phyloP scores from a whole-genome alignment of 495 filamentous ascomycete genomes.

The Penicillium argentinense region DNA sequence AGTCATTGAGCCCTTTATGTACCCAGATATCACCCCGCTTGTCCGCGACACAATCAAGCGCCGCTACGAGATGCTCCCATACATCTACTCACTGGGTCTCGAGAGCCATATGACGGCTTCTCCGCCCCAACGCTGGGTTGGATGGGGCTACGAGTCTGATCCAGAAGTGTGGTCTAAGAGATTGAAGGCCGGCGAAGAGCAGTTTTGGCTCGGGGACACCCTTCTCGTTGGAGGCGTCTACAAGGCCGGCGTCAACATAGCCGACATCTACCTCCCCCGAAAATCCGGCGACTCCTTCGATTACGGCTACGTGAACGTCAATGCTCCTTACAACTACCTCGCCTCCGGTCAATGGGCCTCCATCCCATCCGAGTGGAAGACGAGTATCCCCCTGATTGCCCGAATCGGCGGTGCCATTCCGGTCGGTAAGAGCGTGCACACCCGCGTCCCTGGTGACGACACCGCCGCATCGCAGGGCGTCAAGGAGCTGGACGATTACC shows the following conservation, averaged over 20 bases:
- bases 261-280: conserved; percentile 60
- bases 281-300: conserved; percentile 39
- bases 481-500: conserved; percentile 59
- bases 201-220: conserved; percentile 71
- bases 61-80: conserved; percentile 67
- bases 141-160: conserved; percentile 67
- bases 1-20: conserved; percentile 74
- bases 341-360: conserved; percentile 60
- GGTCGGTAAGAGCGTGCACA: conserved; percentile 56
- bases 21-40: conserved; percentile 58
- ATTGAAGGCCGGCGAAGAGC: conserved; percentile 57
- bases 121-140: conserved; percentile 66
- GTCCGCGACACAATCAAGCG: conserved; percentile 64
- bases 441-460: conserved; percentile 54
- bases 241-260: conserved; percentile 50
- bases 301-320: conserved; percentile 61
- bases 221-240: conserved; percentile 66
- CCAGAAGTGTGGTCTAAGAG: conserved; percentile 59
- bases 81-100: conserved; percentile 63
- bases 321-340: conserved; percentile 58
- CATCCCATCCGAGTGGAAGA: conserved; percentile 56
- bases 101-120: conserved; percentile 56
- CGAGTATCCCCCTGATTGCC: conserved; percentile 62
- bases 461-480: conserved; percentile 49
- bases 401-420: conserved; percentile 59